phyloP scores from a whole-genome alignment of 1,139 yeast species.

The Sugiyamaella japonica region DNA sequence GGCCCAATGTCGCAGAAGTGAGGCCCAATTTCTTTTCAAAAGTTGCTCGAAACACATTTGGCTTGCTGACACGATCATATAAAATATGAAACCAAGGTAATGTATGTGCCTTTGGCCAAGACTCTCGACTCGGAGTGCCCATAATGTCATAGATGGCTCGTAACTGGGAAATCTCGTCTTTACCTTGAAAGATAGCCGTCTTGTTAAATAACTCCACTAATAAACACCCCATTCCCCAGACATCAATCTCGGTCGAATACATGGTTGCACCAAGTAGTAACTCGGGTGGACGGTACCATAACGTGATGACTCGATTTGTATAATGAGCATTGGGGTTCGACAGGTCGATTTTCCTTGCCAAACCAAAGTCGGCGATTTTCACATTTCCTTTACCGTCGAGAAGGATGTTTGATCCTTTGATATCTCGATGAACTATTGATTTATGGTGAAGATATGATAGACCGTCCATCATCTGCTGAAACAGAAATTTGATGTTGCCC shows the following conservation, averaged over 20 bases:
- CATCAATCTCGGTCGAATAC: conserved; percentile 88
- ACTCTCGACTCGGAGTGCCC: conserved; percentile 80
- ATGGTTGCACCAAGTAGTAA: conserved; percentile 84
- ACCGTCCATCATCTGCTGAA: conserved; percentile 77
- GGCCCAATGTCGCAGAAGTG: conserved; percentile 59
- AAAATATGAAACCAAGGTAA: conserved; percentile 94
- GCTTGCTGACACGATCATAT: conserved; percentile 55
- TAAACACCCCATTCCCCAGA: conserved; percentile 97
- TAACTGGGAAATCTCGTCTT: conserved; percentile 83
- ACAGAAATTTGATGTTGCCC: conserved; percentile 73
- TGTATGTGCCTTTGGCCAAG: conserved; percentile 74
- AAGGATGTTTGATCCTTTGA: conserved; percentile 88
- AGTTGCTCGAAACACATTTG: conserved; percentile 50
- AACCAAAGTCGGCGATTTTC: conserved; percentile 91
- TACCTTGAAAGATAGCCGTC: conserved; percentile 79
- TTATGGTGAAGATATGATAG: conserved; percentile 76
- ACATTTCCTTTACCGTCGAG: conserved; percentile 69
- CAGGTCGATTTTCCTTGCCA: conserved; percentile 58
- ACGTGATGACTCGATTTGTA: conserved; percentile 90
- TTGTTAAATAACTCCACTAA: conserved; percentile 77
- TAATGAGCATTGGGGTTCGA: conserved; percentile 47
- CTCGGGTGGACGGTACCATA: conserved; percentile 98
- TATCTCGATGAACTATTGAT: conserved; percentile 86
- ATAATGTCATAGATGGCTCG: conserved; percentile 71
- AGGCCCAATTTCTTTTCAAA: conserved; percentile 44